Evolutionary conservation across 768 basidiomycete genomes (phyloP).

Genomic region (Russula vinacea): DNA sequence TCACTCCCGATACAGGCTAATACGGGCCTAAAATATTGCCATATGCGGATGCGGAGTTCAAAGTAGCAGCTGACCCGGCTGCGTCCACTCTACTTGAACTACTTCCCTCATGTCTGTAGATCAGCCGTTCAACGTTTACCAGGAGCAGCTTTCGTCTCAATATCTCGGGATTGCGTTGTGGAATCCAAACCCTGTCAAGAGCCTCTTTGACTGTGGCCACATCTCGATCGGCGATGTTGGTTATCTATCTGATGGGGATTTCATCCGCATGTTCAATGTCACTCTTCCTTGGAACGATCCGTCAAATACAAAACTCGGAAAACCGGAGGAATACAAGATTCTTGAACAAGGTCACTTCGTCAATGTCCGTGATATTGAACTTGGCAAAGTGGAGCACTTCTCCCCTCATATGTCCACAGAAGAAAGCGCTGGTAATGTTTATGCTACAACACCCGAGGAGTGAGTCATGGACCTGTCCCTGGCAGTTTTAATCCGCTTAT

Average conservation of each 20-base stretch:
- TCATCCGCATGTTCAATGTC: constrained; percentile 28
- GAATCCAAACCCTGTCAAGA: constrained; percentile 24
- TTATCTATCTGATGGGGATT: constrained; percentile 24
- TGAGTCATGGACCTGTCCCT: no score
- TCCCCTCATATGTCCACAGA: neutral
- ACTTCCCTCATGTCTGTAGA: neutral
- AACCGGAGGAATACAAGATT: neutral
- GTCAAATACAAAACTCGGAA: neutral
- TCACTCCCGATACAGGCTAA: no score
- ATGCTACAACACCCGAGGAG: no score
- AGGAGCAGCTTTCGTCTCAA: constrained; percentile 17
- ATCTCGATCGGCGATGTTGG: constrained; percentile 30
- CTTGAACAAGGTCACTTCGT: neutral
- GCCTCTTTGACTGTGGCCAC: constrained; percentile 12
- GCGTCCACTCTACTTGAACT: no score
- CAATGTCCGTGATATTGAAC: neutral
- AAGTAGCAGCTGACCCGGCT: no score
- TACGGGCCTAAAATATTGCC: no score
- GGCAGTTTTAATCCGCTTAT: no score
- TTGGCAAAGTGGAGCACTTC: neutral
- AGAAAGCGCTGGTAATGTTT: neutral
- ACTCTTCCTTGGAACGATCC: constrained; percentile 4
- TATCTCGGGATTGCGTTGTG: constrained; percentile 23
- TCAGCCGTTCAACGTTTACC: constrained; percentile 17
- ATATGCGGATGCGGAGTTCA: no score